Evolutionary conservation across 768 basidiomycete species (phyloP).

Genomic region (Vararia minispora): DNA sequence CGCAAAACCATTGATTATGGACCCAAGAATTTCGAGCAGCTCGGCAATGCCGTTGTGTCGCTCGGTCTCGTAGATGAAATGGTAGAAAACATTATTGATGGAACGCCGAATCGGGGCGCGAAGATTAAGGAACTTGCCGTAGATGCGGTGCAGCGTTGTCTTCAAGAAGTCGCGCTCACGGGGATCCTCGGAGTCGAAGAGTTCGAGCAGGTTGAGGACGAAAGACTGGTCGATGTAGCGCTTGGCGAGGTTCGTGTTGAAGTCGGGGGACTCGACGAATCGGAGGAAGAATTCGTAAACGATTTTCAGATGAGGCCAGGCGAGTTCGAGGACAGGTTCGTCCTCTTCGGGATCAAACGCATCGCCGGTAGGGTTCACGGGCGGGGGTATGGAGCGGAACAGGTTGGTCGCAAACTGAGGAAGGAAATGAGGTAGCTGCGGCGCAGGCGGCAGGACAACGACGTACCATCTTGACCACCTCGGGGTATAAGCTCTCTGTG

Average conservation of each 20-base stretch:
- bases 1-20: constrained; percentile 99
- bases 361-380: constrained; percentile 95
- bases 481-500: constrained; percentile 95
- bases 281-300: constrained; percentile 99
- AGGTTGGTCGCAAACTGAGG: constrained; percentile 91
- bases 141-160: constrained; percentile 97
- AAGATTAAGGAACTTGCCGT: constrained; percentile 97
- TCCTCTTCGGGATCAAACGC: constrained; percentile 99
- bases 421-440: constrained; percentile 1
- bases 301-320: constrained; percentile 98
- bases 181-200: constrained; percentile 98
- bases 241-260: constrained; percentile 96
- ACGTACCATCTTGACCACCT: constrained; percentile 95
- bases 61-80: constrained; percentile 97
- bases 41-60: constrained; percentile 99
- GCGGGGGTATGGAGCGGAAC: constrained; percentile 99
- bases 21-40: constrained; percentile 93
- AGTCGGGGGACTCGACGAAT: constrained; percentile 95
- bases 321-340: constrained; percentile 95
- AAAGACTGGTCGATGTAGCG: constrained; percentile 95
- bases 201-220: constrained; percentile 90
- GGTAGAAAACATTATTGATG: constrained; percentile 99
- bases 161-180: constrained; percentile 99
- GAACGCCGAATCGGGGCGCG: constrained; percentile 98
- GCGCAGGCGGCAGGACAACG: constrained; percentile 5